phyloP scores from a whole-genome alignment of 1,284 basidiomycete genomes.

The Cryptococcus sp. region DNA sequence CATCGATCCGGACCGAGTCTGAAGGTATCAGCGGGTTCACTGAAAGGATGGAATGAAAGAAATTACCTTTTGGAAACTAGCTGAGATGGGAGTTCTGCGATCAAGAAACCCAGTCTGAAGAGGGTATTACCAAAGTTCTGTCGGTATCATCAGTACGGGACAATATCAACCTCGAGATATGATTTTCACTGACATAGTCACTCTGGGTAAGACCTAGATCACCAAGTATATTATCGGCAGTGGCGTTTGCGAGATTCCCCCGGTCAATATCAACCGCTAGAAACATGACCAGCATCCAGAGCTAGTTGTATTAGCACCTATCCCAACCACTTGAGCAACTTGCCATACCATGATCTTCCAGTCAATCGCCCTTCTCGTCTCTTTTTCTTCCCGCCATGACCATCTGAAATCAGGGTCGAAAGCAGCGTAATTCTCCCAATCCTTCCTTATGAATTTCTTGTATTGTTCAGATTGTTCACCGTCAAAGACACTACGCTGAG shows the following conservation, averaged over 20 bases:
- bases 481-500: constrained; percentile 57
- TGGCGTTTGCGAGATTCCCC: constrained; percentile 54
- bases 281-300: constrained; percentile 62
- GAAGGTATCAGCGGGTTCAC: not conserved
- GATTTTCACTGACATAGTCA: constrained; percentile 17
- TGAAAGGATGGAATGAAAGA: not conserved
- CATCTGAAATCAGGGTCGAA: constrained; percentile 65
- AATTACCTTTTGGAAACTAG: constrained; percentile 59
- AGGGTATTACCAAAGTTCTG: constrained; percentile 58
- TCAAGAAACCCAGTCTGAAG: constrained; percentile 58
- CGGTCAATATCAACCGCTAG: constrained; percentile 54
- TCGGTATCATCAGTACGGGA: not conserved
- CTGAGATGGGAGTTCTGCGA: constrained; percentile 57
- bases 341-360: constrained; percentile 55
- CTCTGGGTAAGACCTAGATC: constrained; percentile 51
- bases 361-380: constrained; percentile 60
- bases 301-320: not conserved
- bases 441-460: constrained; percentile 3
- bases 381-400: constrained; percentile 64
- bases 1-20: constrained; percentile 56
- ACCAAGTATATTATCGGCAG: constrained; percentile 62
- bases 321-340: not conserved
- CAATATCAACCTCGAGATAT: no score
- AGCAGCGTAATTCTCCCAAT: constrained; percentile 20
- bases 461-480: constrained; percentile 41